Evolutionary conservation across 2,329 filamentous ascomycete species (phyloP).

Genomic region (Paracorniculantispora psalliotae): DNA sequence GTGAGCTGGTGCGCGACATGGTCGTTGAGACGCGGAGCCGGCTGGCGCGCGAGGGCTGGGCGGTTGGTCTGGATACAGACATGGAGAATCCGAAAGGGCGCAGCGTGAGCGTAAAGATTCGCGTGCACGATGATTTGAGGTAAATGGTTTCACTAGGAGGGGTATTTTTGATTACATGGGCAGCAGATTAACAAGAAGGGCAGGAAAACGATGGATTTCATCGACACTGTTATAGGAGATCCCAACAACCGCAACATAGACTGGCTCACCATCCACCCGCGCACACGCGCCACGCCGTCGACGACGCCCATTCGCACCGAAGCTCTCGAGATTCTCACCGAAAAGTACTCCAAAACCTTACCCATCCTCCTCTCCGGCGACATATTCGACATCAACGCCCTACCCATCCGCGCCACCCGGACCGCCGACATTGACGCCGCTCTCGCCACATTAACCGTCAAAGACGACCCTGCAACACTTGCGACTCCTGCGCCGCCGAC

Average conservation of each 20-base stretch:
- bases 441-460: slow-evolving; percentile 27
- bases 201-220: slow-evolving; percentile 55
- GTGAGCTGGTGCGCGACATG: slow-evolving; percentile 62
- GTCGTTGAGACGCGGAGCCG: slow-evolving; percentile 51
- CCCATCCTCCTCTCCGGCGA: slow-evolving; percentile 67
- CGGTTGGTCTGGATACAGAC: slow-evolving; percentile 39
- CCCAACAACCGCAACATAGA: slow-evolving; percentile 50
- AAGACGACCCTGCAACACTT: slow-evolving; percentile 17
- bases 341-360: slow-evolving; percentile 47
- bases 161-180: not conserved
- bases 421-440: slow-evolving; percentile 19
- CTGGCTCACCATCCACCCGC: slow-evolving; percentile 66
- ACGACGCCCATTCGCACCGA: slow-evolving; percentile 57
- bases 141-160: slow-evolving; percentile 20
- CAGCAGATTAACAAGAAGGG: not conserved
- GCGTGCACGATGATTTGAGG: slow-evolving; percentile 61
- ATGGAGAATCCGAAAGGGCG: slow-evolving; percentile 40
- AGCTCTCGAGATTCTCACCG: slow-evolving; percentile 52
- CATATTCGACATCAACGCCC: slow-evolving; percentile 52
- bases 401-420: slow-evolving; percentile 37
- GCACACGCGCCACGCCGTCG: slow-evolving; percentile 57
- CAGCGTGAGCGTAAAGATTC: slow-evolving; percentile 66
- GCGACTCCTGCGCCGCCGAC: slow-evolving; percentile 13
- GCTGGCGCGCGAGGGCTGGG: slow-evolving; percentile 50
- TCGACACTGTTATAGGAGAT: slow-evolving; percentile 56